A percentile compares a stretch with the other conserved stretches of the same genome.
Evolutionary conservation across 352 stramenopile species (phyloP).

Genomic region (Phytophthora sojae): DNA sequence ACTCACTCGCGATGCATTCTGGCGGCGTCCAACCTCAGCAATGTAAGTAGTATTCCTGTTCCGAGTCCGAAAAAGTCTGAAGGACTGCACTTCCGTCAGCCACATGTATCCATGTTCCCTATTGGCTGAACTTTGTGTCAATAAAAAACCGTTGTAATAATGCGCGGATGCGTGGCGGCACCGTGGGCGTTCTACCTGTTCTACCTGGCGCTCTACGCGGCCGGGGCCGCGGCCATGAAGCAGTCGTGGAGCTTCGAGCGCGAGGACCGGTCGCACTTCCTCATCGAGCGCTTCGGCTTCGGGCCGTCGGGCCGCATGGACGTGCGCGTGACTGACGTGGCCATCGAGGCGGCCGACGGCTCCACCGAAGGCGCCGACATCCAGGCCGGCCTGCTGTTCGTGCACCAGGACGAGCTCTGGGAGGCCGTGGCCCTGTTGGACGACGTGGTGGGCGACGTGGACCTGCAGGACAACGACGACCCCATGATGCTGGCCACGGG

Average conservation of each 20-base stretch:
- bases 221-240: constrained; percentile 55
- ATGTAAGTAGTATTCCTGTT: too few species aligned
- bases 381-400: constrained; percentile 62
- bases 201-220: constrained; percentile 1
- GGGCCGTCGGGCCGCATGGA: constrained; percentile 67
- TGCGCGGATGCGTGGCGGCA: background rate
- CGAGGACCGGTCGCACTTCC: constrained; percentile 83
- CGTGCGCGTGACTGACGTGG: constrained; percentile 71
- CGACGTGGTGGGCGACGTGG: constrained; percentile 29
- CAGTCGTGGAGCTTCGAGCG: constrained; percentile 76
- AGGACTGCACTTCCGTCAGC: background rate
- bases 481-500: background rate
- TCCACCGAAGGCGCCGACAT: constrained; percentile 15
- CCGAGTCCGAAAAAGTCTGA: too few species aligned
- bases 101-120: background rate
- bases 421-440: constrained; percentile 60
- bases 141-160: background rate
- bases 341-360: constrained; percentile 7
- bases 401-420: constrained; percentile 72
- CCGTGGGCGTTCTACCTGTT: background rate
- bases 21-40: too few species aligned
- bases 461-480: constrained; percentile 25
- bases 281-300: constrained; percentile 93
- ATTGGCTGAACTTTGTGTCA: background rate
- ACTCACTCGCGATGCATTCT: too few species aligned